Conservation (phyloP, 2,329 filamentous ascomycete genomes). For the Paecilomyces dactylethromorphus region DNA sequence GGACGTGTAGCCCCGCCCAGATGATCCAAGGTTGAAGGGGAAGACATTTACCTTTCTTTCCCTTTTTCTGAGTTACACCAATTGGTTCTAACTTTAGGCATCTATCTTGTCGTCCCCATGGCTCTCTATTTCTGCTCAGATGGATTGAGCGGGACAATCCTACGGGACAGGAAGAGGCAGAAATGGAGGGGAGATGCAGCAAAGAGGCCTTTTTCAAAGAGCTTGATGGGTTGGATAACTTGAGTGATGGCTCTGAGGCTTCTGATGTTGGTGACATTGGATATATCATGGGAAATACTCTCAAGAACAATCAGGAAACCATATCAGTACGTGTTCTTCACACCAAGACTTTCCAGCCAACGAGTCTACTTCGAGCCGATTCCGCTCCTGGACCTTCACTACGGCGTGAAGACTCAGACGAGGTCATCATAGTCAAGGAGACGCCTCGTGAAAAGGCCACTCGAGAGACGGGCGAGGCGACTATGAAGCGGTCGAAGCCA, state of each 20-base stretch:
- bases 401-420: neutral
- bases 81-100: conserved; percentile 4
- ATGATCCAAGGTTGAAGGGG: neutral
- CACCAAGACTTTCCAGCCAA: neutral
- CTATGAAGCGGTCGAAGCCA: conserved; percentile 1
- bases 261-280: conserved; percentile 14
- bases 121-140: conserved; percentile 4
- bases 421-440: neutral
- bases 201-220: conserved; percentile 31
- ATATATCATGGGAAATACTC: conserved; percentile 8
- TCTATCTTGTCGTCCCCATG: conserved; percentile 8
- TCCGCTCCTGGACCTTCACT: neutral
- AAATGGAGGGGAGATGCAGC: conserved; percentile 14
- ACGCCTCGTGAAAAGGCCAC: neutral
- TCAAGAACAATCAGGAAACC: neutral
- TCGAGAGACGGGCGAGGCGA: neutral
- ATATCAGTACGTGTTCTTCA: neutral
- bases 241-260: conserved; percentile 19
- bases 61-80: neutral
- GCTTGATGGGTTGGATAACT: conserved; percentile 25
- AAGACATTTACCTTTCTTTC: neutral
- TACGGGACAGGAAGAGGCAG: conserved; percentile 1
- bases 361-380: neutral
- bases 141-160: neutral
- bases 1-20: neutral